A percentile compares a stretch with the other conserved stretches of the same genome.
phyloP scores from a whole-genome alignment of 495 filamentous ascomycete species.

The Penicillium argentinense region DNA sequence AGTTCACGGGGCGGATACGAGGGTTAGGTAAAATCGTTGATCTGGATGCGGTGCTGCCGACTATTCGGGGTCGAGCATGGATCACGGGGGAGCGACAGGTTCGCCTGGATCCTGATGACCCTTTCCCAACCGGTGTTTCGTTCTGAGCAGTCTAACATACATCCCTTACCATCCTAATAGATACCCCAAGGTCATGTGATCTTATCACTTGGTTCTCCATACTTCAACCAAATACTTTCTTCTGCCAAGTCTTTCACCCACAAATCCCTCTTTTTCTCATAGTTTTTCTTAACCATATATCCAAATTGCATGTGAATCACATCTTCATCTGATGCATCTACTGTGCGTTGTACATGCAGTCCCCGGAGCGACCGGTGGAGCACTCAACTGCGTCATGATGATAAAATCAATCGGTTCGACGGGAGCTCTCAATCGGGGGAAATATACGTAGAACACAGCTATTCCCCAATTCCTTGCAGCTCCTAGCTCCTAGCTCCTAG shows the following conservation, averaged over 20 bases:
- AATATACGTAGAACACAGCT: no score
- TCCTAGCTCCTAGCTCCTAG: background rate
- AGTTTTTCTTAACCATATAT: no score
- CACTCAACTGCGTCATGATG: slow-evolving; percentile 28
- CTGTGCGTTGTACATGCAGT: background rate
- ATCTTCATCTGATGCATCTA: no score
- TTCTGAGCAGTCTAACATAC: no score
- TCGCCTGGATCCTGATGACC: slow-evolving; percentile 31
- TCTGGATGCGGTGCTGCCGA: slow-evolving; percentile 28
- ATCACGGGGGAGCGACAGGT: slow-evolving; percentile 34
- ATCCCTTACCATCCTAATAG: no score
- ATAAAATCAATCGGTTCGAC: slow-evolving; percentile 9
- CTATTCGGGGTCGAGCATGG: slow-evolving; percentile 34
- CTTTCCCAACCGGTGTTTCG: slow-evolving; percentile 26
- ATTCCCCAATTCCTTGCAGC: background rate
- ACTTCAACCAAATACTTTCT: no score
- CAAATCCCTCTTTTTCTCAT: no score
- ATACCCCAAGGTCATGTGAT: no score
- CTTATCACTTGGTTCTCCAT: no score
- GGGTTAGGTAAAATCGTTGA: slow-evolving; percentile 24
- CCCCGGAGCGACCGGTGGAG: slow-evolving; percentile 15
- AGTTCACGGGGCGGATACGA: slow-evolving; percentile 28
- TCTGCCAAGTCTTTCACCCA: no score
- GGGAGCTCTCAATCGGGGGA: slow-evolving; percentile 7
- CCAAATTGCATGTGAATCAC: no score